phyloP scores from a whole-genome alignment of 352 stramenopile species.

The Pythium utonaiense region DNA sequence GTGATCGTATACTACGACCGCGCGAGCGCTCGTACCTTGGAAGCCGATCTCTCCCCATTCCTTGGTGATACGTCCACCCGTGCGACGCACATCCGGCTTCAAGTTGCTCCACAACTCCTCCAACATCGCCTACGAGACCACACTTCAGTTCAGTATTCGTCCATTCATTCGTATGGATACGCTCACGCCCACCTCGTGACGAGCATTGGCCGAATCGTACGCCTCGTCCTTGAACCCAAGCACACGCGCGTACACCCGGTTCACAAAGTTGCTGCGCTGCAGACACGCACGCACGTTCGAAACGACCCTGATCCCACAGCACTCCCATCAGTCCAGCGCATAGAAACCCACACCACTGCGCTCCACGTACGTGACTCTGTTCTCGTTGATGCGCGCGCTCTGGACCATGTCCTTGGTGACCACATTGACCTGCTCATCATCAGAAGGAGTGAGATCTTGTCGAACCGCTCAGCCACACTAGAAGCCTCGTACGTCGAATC shows the following conservation, averaged over 20 bases:
- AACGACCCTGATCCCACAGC: slow-evolving; percentile 40
- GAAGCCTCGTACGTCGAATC: slow-evolving; percentile 31
- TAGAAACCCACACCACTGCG: not conserved
- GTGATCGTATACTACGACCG: too few relatives aligned
- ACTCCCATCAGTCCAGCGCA: not conserved
- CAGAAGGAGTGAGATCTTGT: too few relatives aligned
- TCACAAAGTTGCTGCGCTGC: slow-evolving; percentile 69
- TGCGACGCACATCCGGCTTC: slow-evolving; percentile 73
- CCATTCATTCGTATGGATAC: not conserved
- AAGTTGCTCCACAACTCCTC: slow-evolving; percentile 77
- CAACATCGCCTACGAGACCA: slow-evolving; percentile 47
- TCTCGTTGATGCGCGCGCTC: slow-evolving; percentile 43
- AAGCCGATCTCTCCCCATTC: slow-evolving; percentile 88
- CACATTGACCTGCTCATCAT: slow-evolving; percentile 40
- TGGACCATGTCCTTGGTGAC: slow-evolving; percentile 56
- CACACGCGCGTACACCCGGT: slow-evolving; percentile 57
- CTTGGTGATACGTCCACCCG: slow-evolving; percentile 77
- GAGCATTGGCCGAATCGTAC: slow-evolving; percentile 59
- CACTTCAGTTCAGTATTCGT: not conserved
- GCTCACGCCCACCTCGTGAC: slow-evolving; percentile 37
- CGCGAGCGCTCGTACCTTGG: slow-evolving; percentile 56
- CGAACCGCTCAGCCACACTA: not conserved
- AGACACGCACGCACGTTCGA: slow-evolving; percentile 64
- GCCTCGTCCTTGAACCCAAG: slow-evolving; percentile 57
- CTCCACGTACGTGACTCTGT: slow-evolving; percentile 35